phyloP scores from a whole-genome alignment of 176 grass and related monocot species.

The Triticum aestivum region IWGSC_CS_RefSeq_v2.1 NC_057796.1:272327913-272328412 shows the following conservation, averaged over 20 bases:
- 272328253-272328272: not conserved
- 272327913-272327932: slow-evolving; percentile 9
- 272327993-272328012: slow-evolving; percentile 65
- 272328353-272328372: not conserved
- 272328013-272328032: slow-evolving; percentile 54
- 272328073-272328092: slow-evolving; percentile 18
- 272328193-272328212: not conserved
- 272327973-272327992: slow-evolving; percentile 47
- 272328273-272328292: not conserved
- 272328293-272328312: slow-evolving; percentile 11
- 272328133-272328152: not conserved
- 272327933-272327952: slow-evolving; percentile 41
- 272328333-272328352: not conserved
- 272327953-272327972: slow-evolving; percentile 68
- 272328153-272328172: not conserved
- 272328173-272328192: not conserved
- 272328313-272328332: slow-evolving; percentile 20
- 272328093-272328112: slow-evolving; percentile 25
- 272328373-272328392: not conserved
- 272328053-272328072: slow-evolving; percentile 74
- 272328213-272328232: slow-evolving; percentile 16
- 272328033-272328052: slow-evolving; percentile 44
- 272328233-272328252: not conserved
- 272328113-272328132: not conserved
- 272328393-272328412: slow-evolving; percentile 19